Conservation (phyloP, 176 grass and related monocot species). For the Triticum turgidum region DNA sequence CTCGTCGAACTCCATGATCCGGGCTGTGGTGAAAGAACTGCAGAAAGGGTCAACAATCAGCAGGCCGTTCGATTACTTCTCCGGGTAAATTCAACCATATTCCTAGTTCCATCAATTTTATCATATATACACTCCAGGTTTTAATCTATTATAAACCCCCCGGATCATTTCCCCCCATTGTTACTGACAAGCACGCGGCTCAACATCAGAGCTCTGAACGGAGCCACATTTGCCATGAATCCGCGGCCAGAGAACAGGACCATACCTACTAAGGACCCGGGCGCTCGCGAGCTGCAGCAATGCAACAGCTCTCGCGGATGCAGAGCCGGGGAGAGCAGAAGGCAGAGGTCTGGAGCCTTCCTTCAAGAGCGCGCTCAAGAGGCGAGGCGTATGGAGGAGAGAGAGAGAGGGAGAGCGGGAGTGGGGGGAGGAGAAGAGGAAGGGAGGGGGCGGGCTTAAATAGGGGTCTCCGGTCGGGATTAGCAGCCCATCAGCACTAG, state of each 20-base stretch:
- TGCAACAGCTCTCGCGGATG: slow-evolving; percentile 9
- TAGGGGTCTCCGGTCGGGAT: slow-evolving; percentile 37
- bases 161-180: not conserved
- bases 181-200: not conserved
- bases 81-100: not conserved
- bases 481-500: slow-evolving; percentile 26
- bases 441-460: slow-evolving; percentile 51
- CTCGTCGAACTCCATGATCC: slow-evolving; percentile 77
- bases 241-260: slow-evolving; percentile 28
- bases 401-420: slow-evolving; percentile 20
- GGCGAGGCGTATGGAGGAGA: not conserved
- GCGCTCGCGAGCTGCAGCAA: slow-evolving; percentile 28
- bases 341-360: not conserved
- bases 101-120: not conserved
- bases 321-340: not conserved
- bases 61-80: not conserved
- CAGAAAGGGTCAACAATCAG: slow-evolving; percentile 30
- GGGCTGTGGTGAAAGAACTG: not conserved
- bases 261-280: slow-evolving; percentile 44
- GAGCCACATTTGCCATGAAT: slow-evolving; percentile 45
- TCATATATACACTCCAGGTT: not conserved
- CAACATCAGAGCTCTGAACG: slow-evolving; percentile 9
- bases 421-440: slow-evolving; percentile 51
- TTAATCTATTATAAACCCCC: not conserved
- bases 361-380: not conserved